A percentile compares a stretch with the other conserved stretches of the same genome.
phyloP scores from a whole-genome alignment of 768 basidiomycete species.

The Boletus sp. region DNA sequence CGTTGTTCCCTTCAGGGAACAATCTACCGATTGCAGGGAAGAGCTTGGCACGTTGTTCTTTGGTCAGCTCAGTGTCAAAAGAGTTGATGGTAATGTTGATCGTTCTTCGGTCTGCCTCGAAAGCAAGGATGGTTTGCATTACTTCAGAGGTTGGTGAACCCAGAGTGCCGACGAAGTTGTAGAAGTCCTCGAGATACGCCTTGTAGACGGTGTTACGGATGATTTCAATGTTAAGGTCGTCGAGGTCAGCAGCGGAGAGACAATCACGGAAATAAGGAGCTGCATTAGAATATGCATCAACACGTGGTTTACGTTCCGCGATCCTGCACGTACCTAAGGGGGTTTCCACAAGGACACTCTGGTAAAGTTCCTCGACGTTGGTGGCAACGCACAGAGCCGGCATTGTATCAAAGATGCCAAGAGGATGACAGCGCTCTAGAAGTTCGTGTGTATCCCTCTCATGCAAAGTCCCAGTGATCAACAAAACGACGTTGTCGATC shows the following conservation, averaged over 20 bases:
- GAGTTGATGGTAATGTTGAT: conserved; percentile 99
- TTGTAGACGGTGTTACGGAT: conserved; percentile 99
- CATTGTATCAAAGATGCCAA: conserved; percentile 98
- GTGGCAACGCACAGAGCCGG: conserved; percentile 98
- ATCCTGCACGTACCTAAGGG: conserved; percentile 72
- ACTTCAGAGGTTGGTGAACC: conserved; percentile 85
- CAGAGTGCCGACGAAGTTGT: conserved; percentile 73
- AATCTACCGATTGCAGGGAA: conserved; percentile 93
- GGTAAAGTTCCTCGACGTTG: conserved; percentile 97
- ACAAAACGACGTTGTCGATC: conserved; percentile 98
- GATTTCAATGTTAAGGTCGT: conserved; percentile 99
- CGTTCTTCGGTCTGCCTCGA: conserved; percentile 95
- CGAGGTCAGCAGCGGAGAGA: conserved; percentile 90
- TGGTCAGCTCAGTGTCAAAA: conserved; percentile 90
- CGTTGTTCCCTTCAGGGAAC: conserved; percentile 94
- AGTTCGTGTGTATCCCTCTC: conserved; percentile 97
- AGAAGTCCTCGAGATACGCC: conserved; percentile 97
- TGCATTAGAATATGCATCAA: conserved; percentile 16
- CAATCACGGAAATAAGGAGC: conserved; percentile 98
- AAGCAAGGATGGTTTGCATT: conserved; percentile 88
- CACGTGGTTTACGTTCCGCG: not conserved
- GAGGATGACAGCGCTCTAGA: conserved; percentile 92
- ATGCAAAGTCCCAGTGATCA: conserved; percentile 96
- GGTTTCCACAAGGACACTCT: conserved; percentile 95
- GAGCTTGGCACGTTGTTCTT: conserved; percentile 90